Percentiles rank a stretch among this genome's conserved stretches.
Evolutionary conservation across 495 filamentous ascomycete genomes (phyloP).

Genomic region (Tuber aestivum): DNA sequence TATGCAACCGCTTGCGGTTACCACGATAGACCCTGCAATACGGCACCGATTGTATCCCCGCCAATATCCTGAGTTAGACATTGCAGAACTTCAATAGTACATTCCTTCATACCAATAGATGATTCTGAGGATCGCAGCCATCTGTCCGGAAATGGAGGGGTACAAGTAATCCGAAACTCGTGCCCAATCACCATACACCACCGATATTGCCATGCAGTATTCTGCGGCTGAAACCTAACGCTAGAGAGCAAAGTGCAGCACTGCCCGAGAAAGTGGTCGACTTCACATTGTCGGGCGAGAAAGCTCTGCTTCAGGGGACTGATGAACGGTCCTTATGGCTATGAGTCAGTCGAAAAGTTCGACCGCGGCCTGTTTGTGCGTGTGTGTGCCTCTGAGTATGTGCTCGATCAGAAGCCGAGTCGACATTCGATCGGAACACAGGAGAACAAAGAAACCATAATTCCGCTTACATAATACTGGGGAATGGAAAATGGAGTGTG

Average conservation of each 20-base stretch:
- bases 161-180: not conserved
- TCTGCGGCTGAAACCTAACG: not conserved
- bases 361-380: not conserved
- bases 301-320: not conserved
- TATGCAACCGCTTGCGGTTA: not conserved
- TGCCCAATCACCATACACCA: not conserved
- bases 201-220: not conserved
- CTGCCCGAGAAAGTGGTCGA: not conserved
- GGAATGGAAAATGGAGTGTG: too few species aligned
- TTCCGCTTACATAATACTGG: too few species aligned
- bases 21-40: not conserved
- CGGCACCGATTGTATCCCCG: not conserved
- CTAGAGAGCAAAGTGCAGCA: not conserved
- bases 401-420: not conserved
- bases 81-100: not conserved
- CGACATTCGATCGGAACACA: not conserved
- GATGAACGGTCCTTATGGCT: not conserved
- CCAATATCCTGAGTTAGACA: not conserved
- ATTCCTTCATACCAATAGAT: not conserved
- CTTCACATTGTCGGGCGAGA: not conserved
- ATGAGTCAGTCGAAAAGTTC: not conserved
- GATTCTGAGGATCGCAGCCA: not conserved
- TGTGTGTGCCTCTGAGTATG: too few species aligned
- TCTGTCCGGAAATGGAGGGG: not conserved
- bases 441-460: not conserved